A percentile compares a stretch with the other conserved stretches of the same genome.
Evolutionary conservation across 805 yeast species (phyloP).

Genomic region (Yarrowia hollandica): DNA sequence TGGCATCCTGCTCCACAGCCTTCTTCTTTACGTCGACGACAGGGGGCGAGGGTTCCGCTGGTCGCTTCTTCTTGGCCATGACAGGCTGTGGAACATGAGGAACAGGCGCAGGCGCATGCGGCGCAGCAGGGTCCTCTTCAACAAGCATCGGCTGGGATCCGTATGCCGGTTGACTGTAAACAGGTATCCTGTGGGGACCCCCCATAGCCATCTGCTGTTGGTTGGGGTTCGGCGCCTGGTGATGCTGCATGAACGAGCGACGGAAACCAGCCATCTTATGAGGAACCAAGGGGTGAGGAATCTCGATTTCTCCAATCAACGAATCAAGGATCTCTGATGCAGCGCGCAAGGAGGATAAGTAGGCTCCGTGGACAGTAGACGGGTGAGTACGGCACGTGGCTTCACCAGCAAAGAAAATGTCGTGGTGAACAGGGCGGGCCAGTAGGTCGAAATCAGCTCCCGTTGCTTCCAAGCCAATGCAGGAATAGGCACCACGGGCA

Average conservation of each 20-base stretch:
- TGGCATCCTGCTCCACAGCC: constrained; percentile 20
- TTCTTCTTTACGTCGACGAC: constrained; percentile 13
- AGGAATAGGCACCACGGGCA: constrained; percentile 73
- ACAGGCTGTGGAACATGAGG: constrained; percentile 22
- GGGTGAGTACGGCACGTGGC: constrained; percentile 47
- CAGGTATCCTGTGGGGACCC: constrained; percentile 10
- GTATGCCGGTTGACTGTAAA: neutral
- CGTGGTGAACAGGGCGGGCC: constrained; percentile 44
- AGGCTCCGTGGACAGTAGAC: constrained; percentile 49
- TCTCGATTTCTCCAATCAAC: constrained; percentile 44
- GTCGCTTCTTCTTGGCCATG: constrained; percentile 2
- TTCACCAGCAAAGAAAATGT: constrained; percentile 48
- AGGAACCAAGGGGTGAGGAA: constrained; percentile 43
- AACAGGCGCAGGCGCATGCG: neutral
- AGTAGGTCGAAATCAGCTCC: constrained; percentile 46
- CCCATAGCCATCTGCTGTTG: constrained; percentile 2
- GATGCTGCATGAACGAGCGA: constrained; percentile 16
- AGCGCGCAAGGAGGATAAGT: constrained; percentile 46
- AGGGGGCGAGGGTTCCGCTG: constrained; percentile 21
- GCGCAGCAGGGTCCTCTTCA: constrained; percentile 1
- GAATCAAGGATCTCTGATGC: constrained; percentile 46
- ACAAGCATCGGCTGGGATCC: constrained; percentile 21
- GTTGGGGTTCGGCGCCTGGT: neutral
- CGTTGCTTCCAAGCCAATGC: constrained; percentile 47
- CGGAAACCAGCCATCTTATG: constrained; percentile 29